These are phyloP conservation scores for Phytophthora europaea DNA, from an alignment of 352 stramenopile species.

Conservation along the genomic window DNA sequence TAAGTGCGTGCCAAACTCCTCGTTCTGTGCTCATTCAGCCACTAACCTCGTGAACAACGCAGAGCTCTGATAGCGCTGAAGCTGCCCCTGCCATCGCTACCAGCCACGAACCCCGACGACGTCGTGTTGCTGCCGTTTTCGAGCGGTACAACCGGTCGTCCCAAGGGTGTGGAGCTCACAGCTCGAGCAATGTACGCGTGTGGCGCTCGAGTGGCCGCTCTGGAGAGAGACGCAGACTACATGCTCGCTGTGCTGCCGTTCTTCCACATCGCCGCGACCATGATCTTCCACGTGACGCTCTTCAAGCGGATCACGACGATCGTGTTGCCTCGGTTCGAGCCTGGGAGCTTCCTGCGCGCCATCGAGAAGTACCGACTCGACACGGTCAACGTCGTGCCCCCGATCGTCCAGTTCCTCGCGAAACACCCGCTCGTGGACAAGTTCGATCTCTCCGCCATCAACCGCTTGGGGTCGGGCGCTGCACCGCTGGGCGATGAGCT, in stretches of 20 bases:
- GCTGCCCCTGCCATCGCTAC: constrained; percentile 23
- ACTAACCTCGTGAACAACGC: constrained; percentile 27
- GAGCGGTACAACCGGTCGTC: constrained; percentile 90
- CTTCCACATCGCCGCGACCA: constrained; percentile 95
- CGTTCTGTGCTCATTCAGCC: background rate
- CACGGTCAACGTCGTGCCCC: constrained; percentile 72
- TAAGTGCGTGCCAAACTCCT: constrained; percentile 18
- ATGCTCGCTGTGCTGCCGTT: constrained; percentile 89
- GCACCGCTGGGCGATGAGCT: constrained; percentile 84
- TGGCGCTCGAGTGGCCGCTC: constrained; percentile 59
- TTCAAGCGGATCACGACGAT: constrained; percentile 85
- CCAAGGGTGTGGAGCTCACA: constrained; percentile 91
- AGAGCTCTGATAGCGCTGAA: constrained; percentile 28
- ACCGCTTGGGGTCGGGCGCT: constrained; percentile 74
- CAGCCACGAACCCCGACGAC: constrained; percentile 24
- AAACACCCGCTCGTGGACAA: constrained; percentile 90
- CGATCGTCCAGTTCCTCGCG: constrained; percentile 77
- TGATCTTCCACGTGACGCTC: constrained; percentile 84
- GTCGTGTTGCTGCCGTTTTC: constrained; percentile 87
- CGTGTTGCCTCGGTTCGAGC: constrained; percentile 92
- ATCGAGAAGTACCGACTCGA: constrained; percentile 68
- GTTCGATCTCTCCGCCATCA: constrained; percentile 85
- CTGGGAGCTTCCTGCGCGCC: constrained; percentile 86
- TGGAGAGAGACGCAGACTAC: constrained; percentile 40
- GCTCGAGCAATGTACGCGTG: constrained; percentile 83